Conservation (phyloP, 106 monocot species). For the Allium cepa region DNA sequence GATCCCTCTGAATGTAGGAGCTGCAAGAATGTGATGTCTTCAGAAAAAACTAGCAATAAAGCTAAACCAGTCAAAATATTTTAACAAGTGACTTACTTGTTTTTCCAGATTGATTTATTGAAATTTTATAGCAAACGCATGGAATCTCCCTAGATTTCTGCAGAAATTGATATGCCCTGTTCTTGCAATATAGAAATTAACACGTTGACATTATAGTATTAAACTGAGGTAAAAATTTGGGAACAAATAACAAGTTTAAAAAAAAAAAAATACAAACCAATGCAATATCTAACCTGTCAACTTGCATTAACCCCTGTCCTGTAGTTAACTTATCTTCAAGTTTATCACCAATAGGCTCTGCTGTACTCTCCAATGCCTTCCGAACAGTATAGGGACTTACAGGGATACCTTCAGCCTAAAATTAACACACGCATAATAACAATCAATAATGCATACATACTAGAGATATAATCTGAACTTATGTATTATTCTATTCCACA, state of each 20-base stretch:
- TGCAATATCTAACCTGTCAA: slow-evolving; percentile 59
- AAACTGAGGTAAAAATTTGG: background rate
- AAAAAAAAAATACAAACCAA: background rate
- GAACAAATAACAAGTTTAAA: background rate
- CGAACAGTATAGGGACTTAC: slow-evolving; percentile 81
- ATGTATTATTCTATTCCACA: too few species aligned
- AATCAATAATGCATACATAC: too few species aligned
- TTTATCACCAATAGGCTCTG: slow-evolving; percentile 40
- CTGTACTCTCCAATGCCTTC: slow-evolving; percentile 85
- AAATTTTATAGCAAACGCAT: slow-evolving; percentile 54
- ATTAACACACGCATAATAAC: background rate
- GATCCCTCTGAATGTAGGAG: slow-evolving; percentile 70
- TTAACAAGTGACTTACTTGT: slow-evolving; percentile 42
- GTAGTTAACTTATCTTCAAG: slow-evolving; percentile 77
- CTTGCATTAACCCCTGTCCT: slow-evolving; percentile 87
- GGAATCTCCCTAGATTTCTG: slow-evolving; percentile 47
- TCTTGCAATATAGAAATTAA: background rate
- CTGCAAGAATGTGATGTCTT: slow-evolving; percentile 26
- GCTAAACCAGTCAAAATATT: slow-evolving; percentile 1
- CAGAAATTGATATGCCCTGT: slow-evolving; percentile 80
- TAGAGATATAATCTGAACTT: too few species aligned
- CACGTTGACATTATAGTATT: too few species aligned
- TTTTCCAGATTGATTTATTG: slow-evolving; percentile 62
- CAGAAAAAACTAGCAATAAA: background rate
- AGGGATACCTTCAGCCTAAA: slow-evolving; percentile 71